Evolutionary conservation across 2,329 filamentous ascomycete species (phyloP).

Genomic region (Chaetomium sp.): DNA sequence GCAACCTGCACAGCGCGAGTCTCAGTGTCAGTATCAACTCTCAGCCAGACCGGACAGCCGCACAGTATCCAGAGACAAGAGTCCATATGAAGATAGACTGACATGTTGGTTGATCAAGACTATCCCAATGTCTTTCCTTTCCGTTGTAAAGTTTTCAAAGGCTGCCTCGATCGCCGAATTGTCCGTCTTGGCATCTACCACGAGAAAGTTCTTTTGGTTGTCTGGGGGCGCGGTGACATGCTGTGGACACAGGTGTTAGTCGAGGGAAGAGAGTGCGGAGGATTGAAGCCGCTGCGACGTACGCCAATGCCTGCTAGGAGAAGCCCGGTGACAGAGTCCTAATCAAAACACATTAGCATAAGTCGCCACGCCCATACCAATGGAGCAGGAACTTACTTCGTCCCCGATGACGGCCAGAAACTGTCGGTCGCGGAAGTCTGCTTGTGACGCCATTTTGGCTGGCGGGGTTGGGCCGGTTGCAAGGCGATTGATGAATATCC

Average conservation of each 20-base stretch:
- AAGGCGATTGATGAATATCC: not conserved
- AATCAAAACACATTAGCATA: conserved; percentile 15
- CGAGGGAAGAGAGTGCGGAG: not conserved
- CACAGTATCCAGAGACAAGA: too few relatives aligned
- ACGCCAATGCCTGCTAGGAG: conserved; percentile 94
- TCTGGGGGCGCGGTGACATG: conserved; percentile 87
- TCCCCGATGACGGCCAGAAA: conserved; percentile 97
- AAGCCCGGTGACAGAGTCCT: conserved; percentile 95
- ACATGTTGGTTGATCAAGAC: conserved; percentile 98
- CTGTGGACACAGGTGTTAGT: conserved; percentile 39
- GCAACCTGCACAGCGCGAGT: conserved; percentile 58
- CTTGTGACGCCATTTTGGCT: conserved; percentile 42
- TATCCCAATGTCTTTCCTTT: conserved; percentile 95
- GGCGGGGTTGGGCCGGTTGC: not conserved
- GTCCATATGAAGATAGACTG: conserved; percentile 27
- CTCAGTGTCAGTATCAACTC: not conserved
- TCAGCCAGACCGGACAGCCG: too few relatives aligned
- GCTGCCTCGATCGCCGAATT: conserved; percentile 79
- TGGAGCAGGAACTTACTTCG: conserved; percentile 56
- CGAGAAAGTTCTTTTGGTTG: conserved; percentile 93
- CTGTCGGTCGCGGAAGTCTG: conserved; percentile 75
- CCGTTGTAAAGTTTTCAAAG: conserved; percentile 80
- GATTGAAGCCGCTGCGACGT: conserved; percentile 25
- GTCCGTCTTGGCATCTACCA: conserved; percentile 92
- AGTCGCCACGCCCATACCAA: not conserved